Evolutionary conservation across 768 basidiomycete species (phyloP).

Genomic region (Serendipita sp.): DNA sequence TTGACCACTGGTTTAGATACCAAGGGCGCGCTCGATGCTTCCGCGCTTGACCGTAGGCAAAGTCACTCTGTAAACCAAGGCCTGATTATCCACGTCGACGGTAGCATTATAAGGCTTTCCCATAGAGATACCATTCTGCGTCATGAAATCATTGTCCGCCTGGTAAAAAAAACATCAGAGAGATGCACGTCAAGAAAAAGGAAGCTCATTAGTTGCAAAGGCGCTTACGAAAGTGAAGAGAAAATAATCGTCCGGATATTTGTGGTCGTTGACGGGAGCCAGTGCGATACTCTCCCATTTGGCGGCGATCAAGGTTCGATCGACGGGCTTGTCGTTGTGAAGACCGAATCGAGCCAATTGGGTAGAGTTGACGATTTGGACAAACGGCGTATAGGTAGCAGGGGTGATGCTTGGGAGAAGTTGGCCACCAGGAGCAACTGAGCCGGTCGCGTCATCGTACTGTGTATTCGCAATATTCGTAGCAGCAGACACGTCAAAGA

Average conservation of each 20-base stretch:
- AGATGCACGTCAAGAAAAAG: neutral
- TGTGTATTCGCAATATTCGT: constrained; percentile 43
- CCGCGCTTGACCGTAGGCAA: constrained; percentile 22
- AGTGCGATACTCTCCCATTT: constrained; percentile 57
- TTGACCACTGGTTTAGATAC: constrained; percentile 3
- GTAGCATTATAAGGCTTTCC: constrained; percentile 38
- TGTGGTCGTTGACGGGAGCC: constrained; percentile 33
- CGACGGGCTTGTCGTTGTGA: constrained; percentile 40
- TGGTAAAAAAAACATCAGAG: constrained; percentile 11
- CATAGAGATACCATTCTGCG: constrained; percentile 32
- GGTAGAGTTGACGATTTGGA: constrained; percentile 33
- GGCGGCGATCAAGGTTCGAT: constrained; percentile 37
- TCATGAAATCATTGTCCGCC: constrained; percentile 51
- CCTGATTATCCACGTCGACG: constrained; percentile 42
- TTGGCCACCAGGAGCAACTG: constrained; percentile 33
- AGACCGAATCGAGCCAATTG: constrained; percentile 46
- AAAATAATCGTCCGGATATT: constrained; percentile 48
- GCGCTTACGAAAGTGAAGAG: constrained; percentile 40
- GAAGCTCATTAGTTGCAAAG: too few relatives aligned
- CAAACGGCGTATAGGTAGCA: constrained; percentile 39
- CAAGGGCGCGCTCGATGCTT: constrained; percentile 10
- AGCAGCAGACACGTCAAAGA: constrained; percentile 38
- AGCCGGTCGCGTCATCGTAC: constrained; percentile 36
- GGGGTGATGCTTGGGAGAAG: constrained; percentile 32
- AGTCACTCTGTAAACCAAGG: constrained; percentile 45